Evolutionary conservation across 2,329 filamentous ascomycete genomes (phyloP).

Genomic region (Venturia asperata): DNA sequence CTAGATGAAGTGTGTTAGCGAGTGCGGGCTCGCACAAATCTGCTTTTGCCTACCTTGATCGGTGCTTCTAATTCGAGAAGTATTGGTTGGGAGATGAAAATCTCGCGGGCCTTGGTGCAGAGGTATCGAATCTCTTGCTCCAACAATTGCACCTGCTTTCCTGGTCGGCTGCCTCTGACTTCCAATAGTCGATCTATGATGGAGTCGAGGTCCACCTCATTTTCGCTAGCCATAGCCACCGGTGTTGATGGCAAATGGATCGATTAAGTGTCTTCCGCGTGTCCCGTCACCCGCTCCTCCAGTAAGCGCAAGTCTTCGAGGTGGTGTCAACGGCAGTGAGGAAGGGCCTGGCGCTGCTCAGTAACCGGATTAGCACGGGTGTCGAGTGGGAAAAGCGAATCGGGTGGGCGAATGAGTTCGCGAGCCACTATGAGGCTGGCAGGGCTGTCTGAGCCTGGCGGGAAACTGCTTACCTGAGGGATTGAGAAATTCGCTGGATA

Average conservation of each 20-base stretch:
- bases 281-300: conserved; percentile 16
- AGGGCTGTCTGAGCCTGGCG: neutral
- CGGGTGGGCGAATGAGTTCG: neutral
- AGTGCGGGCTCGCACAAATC: conserved; percentile 9
- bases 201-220: conserved; percentile 96
- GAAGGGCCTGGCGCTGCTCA: neutral
- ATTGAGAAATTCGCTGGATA: neutral
- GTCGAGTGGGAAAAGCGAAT: neutral
- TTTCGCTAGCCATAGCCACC: conserved; percentile 58
- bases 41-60: conserved; percentile 69
- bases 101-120: conserved; percentile 97
- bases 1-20: conserved; percentile 41
- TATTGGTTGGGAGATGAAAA: conserved; percentile 99
- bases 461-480: conserved; percentile 4
- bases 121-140: conserved; percentile 95
- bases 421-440: neutral
- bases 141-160: conserved; percentile 95
- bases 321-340: conserved; percentile 5
- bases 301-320: conserved; percentile 7
- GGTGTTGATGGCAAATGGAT: conserved; percentile 7
- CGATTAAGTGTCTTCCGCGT: conserved; percentile 17
- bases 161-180: conserved; percentile 93
- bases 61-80: conserved; percentile 95
- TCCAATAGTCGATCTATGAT: conserved; percentile 98
- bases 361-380: neutral